Conservation (phyloP, 140 eudicot genomes). For the Senecio squalidus region DNA sequence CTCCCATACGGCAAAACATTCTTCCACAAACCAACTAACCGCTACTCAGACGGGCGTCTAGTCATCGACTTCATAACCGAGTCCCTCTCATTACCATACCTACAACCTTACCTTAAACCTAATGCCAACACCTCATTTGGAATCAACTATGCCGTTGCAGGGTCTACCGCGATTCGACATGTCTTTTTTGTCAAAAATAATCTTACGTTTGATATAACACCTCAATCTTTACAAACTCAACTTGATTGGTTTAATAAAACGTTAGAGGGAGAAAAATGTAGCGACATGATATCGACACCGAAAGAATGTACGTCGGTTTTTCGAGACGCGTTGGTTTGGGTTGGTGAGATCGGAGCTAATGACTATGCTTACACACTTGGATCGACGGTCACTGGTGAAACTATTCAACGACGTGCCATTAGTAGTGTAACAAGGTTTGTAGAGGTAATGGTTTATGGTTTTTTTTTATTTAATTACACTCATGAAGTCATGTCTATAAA, state of each 20-base stretch:
- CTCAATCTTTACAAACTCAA: conserved; percentile 59
- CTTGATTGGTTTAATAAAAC: conserved; percentile 52
- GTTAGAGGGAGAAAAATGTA: conserved; percentile 43
- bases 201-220: conserved; percentile 43
- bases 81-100: conserved; percentile 47
- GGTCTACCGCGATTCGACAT: conserved; percentile 66
- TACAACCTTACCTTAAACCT: conserved; percentile 51
- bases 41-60: conserved; percentile 83
- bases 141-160: conserved; percentile 65
- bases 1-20: conserved; percentile 76
- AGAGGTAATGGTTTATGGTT: conserved; percentile 33
- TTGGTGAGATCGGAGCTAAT: conserved; percentile 86
- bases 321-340: conserved; percentile 71
- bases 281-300: conserved; percentile 8
- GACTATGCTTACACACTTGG: conserved; percentile 59
- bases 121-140: conserved; percentile 36
- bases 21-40: conserved; percentile 83
- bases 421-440: conserved; percentile 46
- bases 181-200: conserved; percentile 53
- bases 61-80: conserved; percentile 71
- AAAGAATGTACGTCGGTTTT: conserved; percentile 39
- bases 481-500: too few species aligned
- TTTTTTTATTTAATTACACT: not conserved
- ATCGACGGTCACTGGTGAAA: conserved; percentile 26
- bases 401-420: conserved; percentile 42